These are phyloP conservation scores for Gracilaria caudata DNA, from an alignment of 23 red algal genomes.

Conservation along the genomic window DNA sequence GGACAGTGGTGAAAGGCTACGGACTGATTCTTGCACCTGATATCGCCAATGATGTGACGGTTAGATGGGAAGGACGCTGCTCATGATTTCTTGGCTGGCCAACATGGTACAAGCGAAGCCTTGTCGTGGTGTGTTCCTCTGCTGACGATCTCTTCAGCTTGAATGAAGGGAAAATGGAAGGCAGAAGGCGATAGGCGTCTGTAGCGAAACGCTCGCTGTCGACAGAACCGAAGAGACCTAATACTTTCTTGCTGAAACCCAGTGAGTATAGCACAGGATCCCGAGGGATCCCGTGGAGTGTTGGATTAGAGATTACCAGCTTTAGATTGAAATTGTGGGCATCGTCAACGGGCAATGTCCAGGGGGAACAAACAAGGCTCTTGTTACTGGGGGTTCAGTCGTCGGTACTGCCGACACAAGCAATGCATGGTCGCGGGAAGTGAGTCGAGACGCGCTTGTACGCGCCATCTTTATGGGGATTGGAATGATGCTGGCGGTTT, in stretches of 20 bases:
- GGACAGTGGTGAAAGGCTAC: slow-evolving; percentile 1
- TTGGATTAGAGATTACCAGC: slow-evolving; percentile 58
- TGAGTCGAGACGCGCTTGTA: slow-evolving; percentile 57
- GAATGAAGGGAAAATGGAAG: too few relatives aligned
- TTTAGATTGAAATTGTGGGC: slow-evolving; percentile 18
- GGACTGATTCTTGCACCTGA: slow-evolving; percentile 7
- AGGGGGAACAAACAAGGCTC: not conserved
- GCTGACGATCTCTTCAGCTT: too few relatives aligned
- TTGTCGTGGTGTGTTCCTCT: too few relatives aligned
- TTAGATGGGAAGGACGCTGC: not conserved
- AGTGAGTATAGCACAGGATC: slow-evolving; percentile 24
- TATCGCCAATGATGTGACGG: not conserved
- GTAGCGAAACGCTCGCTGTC: too few relatives aligned
- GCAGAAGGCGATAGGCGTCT: too few relatives aligned
- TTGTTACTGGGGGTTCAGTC: not conserved
- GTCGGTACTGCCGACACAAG: not conserved
- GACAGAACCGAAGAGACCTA: too few relatives aligned
- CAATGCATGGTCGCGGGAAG: not conserved
- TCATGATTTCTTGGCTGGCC: too few relatives aligned
- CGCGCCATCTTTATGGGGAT: slow-evolving; percentile 39
- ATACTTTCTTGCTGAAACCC: too few relatives aligned
- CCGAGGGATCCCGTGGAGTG: slow-evolving; percentile 44
- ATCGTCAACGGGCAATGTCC: not conserved
- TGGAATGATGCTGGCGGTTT: slow-evolving; percentile 47
- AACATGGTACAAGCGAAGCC: not conserved